These are phyloP conservation scores for Parascedosporium putredinis DNA, from an alignment of 2,329 filamentous ascomycete genomes.

Conservation along the genomic window DNA sequence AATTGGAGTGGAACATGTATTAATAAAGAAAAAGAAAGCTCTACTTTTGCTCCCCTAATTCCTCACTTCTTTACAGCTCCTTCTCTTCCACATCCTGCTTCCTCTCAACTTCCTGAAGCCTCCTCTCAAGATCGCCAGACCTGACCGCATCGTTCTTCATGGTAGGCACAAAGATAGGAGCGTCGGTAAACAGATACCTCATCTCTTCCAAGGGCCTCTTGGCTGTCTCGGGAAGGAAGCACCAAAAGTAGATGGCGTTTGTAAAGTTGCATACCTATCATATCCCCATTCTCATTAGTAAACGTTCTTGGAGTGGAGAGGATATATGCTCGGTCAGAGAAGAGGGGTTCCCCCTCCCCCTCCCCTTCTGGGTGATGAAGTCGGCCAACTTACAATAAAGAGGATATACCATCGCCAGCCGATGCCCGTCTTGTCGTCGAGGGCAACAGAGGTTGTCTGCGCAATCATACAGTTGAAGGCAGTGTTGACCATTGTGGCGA, in stretches of 20 bases:
- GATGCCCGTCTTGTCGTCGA: constrained; percentile 26
- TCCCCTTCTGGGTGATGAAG: too few relatives aligned
- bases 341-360: too few relatives aligned
- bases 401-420: constrained; percentile 36
- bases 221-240: constrained; percentile 55
- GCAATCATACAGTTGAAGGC: constrained; percentile 71
- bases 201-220: constrained; percentile 59
- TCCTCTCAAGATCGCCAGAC: neutral
- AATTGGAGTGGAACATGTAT: too few relatives aligned
- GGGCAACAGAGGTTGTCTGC: constrained; percentile 45
- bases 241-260: constrained; percentile 43
- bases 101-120: neutral
- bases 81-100: neutral
- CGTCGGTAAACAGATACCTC: constrained; percentile 54
- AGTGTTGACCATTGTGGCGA: constrained; percentile 56
- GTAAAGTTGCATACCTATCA: constrained; percentile 47
- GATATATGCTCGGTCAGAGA: neutral
- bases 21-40: too few relatives aligned
- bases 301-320: neutral
- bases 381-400: constrained; percentile 21
- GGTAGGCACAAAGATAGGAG: constrained; percentile 50
- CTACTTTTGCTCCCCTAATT: neutral
- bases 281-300: too few relatives aligned
- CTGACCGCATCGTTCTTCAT: constrained; percentile 28
- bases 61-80: neutral